A percentile compares a stretch with the other conserved stretches of the same genome.
Conservation (phyloP, 352 stramenopile species). For the Phytopythium vexans region DNA sequence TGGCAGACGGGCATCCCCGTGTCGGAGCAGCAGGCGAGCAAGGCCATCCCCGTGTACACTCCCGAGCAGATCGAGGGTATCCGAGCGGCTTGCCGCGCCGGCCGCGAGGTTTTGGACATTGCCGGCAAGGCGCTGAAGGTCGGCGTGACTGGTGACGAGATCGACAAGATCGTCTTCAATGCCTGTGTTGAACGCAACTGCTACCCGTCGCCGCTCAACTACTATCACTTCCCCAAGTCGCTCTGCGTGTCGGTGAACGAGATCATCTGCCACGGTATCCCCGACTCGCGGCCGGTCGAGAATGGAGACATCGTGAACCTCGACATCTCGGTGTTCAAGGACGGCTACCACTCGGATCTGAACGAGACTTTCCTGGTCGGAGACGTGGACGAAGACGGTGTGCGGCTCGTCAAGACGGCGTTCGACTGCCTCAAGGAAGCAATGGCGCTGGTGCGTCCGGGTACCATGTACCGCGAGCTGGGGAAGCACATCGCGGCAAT, state of each 20-base stretch:
- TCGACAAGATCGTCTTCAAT: conserved; percentile 93
- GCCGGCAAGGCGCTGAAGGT: conserved; percentile 76
- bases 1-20: conserved; percentile 68
- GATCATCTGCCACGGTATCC: conserved; percentile 96
- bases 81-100: conserved; percentile 71
- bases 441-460: conserved; percentile 87
- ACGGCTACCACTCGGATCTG: conserved; percentile 96
- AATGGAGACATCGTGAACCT: conserved; percentile 98
- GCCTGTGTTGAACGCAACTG: conserved; percentile 85
- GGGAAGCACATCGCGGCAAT: conserved; percentile 90
- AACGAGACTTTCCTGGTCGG: conserved; percentile 98
- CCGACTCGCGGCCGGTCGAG: conserved; percentile 90
- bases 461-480: conserved; percentile 93
- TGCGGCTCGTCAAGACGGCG: conserved; percentile 89
- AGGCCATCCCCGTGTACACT: conserved; percentile 90
- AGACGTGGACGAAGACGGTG: conserved; percentile 90
- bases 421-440: conserved; percentile 90
- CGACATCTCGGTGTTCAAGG: conserved; percentile 94
- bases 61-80: conserved; percentile 92
- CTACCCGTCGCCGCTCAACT: conserved; percentile 97
- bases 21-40: conserved; percentile 51
- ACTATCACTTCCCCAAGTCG: conserved; percentile 95
- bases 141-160: conserved; percentile 94
- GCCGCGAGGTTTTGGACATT: conserved; percentile 94
- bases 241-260: conserved; percentile 88